Conservation (phyloP, 495 filamentous ascomycete species). For the Letharia columbiana region DNA sequence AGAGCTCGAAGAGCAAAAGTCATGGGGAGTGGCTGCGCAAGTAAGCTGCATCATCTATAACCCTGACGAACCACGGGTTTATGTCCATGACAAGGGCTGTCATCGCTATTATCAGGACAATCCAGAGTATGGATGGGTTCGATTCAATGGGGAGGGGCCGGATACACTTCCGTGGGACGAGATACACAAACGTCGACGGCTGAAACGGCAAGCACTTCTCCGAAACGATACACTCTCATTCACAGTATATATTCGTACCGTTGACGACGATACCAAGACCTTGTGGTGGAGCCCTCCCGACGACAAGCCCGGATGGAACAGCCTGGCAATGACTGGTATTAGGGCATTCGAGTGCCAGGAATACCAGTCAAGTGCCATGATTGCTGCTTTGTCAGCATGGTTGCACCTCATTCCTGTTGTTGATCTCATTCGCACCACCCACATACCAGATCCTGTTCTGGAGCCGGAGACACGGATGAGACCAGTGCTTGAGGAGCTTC, state of each 20-base stretch:
- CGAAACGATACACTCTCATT: conserved; percentile 57
- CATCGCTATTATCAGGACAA: conserved; percentile 53
- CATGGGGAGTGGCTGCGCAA: conserved; percentile 51
- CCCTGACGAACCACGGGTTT: conserved; percentile 54
- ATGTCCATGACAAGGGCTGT: conserved; percentile 46
- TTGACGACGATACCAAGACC: conserved; percentile 52
- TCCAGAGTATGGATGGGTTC: conserved; percentile 60
- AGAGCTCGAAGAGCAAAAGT: conserved; percentile 8
- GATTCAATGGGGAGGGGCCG: conserved; percentile 44
- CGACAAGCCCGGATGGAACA: conserved; percentile 64
- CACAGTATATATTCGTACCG: conserved; percentile 53
- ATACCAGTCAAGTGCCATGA: conserved; percentile 43
- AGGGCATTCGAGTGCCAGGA: conserved; percentile 42
- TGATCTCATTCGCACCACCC: conserved; percentile 43
- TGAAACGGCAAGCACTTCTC: conserved; percentile 53
- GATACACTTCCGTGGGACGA: conserved; percentile 41
- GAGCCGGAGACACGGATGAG: conserved; percentile 26
- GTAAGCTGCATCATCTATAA: conserved; percentile 58
- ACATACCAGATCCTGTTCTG: conserved; percentile 41
- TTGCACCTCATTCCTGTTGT: conserved; percentile 52
- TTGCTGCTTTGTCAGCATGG: conserved; percentile 49
- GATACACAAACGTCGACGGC: conserved; percentile 48
- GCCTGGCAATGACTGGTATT: conserved; percentile 54
- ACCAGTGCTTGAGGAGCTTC: conserved; percentile 36
- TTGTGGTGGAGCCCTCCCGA: conserved; percentile 58